A percentile compares a stretch with the other conserved stretches of the same genome.
Evolutionary conservation across 306 rosid genomes (phyloP).

Genomic region (Vigna mungo): DNA sequence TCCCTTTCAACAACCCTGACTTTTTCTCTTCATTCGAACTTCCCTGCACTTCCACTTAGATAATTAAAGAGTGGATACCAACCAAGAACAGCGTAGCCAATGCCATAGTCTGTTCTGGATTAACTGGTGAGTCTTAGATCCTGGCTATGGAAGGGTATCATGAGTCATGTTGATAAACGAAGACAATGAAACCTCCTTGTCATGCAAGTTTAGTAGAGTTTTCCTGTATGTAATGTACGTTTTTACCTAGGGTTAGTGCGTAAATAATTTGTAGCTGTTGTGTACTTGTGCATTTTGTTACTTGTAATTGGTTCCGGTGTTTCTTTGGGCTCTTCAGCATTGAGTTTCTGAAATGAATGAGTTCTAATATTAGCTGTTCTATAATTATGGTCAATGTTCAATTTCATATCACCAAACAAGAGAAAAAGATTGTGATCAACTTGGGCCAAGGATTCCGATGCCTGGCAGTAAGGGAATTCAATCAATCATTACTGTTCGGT

Average conservation of each 20-base stretch:
- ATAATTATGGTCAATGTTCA: background rate
- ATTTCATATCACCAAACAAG: conserved; percentile 1
- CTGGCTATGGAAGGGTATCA: conserved; percentile 21
- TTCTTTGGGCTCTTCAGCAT: background rate
- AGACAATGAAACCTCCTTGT: conserved; percentile 28
- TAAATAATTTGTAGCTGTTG: conserved; percentile 7
- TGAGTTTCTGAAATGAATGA: conserved; percentile 6
- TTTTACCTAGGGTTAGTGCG: background rate
- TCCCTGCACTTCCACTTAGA: background rate
- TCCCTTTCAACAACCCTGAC: conserved; percentile 53
- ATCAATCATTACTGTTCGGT: background rate
- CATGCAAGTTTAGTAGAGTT: conserved; percentile 37
- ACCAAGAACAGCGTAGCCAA: background rate
- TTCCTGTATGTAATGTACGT: conserved; percentile 8
- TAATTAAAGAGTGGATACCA: background rate
- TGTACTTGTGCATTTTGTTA: conserved; percentile 16
- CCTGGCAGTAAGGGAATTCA: background rate
- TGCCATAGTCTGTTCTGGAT: background rate
- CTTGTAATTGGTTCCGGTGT: conserved; percentile 12
- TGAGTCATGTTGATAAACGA: conserved; percentile 15
- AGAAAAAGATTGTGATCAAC: too few species aligned
- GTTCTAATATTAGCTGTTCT: background rate
- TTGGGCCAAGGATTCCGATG: too few species aligned
- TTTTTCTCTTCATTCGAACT: conserved; percentile 39
- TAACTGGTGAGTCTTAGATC: conserved; percentile 20